Evolutionary conservation across 805 yeast species (phyloP).

Genomic region (Wickerhamomyces queroliae): DNA sequence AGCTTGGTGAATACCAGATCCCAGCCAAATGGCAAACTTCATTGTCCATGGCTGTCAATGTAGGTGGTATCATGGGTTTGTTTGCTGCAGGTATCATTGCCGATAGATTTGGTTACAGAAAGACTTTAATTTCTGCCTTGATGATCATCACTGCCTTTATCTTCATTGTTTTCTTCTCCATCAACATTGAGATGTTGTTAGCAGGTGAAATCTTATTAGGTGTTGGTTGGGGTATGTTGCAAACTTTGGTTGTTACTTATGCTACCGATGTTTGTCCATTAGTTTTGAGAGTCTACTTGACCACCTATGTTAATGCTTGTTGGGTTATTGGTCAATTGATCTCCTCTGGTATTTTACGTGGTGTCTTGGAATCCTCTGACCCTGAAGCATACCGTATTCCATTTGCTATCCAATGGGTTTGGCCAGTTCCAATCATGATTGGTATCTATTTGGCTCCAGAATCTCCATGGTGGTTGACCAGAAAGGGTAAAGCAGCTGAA

Average conservation of each 20-base stretch:
- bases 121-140: slow-evolving; percentile 26
- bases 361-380: slow-evolving; percentile 7
- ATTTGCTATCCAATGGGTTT: slow-evolving; percentile 24
- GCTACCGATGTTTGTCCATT: slow-evolving; percentile 39
- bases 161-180: slow-evolving; percentile 35
- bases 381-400: slow-evolving; percentile 32
- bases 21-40: slow-evolving; percentile 36
- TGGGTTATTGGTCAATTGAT: slow-evolving; percentile 35
- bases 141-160: slow-evolving; percentile 28
- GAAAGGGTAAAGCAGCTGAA: slow-evolving; percentile 26
- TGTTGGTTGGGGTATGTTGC: slow-evolving; percentile 37
- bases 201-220: slow-evolving; percentile 38
- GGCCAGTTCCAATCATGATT: slow-evolving; percentile 23
- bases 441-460: slow-evolving; percentile 37
- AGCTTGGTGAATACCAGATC: slow-evolving; percentile 17
- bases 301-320: slow-evolving; percentile 35
- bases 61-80: slow-evolving; percentile 25
- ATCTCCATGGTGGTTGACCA: slow-evolving; percentile 42
- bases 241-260: slow-evolving; percentile 34
- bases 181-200: slow-evolving; percentile 28
- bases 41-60: slow-evolving; percentile 28
- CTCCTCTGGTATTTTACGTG: slow-evolving; percentile 26
- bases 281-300: slow-evolving; percentile 32
- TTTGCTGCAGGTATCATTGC: slow-evolving; percentile 18
- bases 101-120: slow-evolving; percentile 32